Conservation (phyloP, 441 rosid genomes). For the Populus hybrid region DNA sequence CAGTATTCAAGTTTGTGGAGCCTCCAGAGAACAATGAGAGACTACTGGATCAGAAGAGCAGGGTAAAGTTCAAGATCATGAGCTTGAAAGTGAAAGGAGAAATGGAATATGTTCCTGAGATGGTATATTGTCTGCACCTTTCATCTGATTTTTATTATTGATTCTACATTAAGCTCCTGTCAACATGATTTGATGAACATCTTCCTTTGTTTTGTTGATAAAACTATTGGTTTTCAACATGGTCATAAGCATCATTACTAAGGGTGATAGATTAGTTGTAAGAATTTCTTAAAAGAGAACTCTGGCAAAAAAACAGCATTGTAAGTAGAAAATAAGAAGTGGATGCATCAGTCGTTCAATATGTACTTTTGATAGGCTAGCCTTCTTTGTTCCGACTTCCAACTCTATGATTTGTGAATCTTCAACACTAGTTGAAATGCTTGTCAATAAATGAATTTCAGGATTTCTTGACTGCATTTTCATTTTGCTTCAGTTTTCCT, state of each 20-base stretch:
- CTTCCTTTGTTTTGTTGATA: not conserved
- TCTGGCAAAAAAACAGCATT: not conserved
- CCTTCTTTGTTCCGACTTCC: not conserved
- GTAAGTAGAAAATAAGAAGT: not conserved
- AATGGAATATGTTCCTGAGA: too few species aligned
- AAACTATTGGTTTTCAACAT: not conserved
- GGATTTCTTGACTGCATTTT: not conserved
- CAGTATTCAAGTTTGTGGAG: too few species aligned
- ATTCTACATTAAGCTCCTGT: not conserved
- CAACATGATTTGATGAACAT: not conserved
- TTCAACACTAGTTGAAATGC: not conserved
- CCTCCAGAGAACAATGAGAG: too few species aligned
- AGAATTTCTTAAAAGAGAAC: not conserved
- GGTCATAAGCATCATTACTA: not conserved
- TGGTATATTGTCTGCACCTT: slow-evolving; percentile 39
- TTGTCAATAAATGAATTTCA: not conserved
- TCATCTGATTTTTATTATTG: not conserved
- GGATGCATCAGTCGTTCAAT: not conserved
- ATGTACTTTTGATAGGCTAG: not conserved
- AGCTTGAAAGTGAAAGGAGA: too few species aligned
- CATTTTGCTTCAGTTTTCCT: too few species aligned
- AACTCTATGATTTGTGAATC: not conserved
- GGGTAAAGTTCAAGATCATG: too few species aligned
- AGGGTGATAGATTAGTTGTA: not conserved
- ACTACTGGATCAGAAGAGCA: too few species aligned